These are phyloP conservation scores for Leucocoprinus sp. DNA, from an alignment of 768 basidiomycete genomes.

Conservation along the genomic window DNA sequence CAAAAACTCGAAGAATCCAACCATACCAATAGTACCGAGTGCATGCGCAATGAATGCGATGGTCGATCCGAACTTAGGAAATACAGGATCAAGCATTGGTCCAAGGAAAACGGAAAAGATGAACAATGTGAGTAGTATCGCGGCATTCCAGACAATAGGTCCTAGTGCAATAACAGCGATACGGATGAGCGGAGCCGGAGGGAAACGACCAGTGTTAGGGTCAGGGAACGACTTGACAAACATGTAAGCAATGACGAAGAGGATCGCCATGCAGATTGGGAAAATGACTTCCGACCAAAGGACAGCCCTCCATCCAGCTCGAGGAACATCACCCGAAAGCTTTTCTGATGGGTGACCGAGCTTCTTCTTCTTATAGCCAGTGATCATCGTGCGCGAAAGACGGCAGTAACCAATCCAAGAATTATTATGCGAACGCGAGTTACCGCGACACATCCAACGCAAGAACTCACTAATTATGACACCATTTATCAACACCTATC, in stretches of 20 bases:
- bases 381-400: slow-evolving; percentile 95
- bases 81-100: slow-evolving; percentile 76
- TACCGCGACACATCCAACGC: slow-evolving; percentile 98
- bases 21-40: slow-evolving; percentile 74
- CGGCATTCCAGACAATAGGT: slow-evolving; percentile 94
- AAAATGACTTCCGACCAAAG: slow-evolving; percentile 82
- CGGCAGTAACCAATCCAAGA: slow-evolving; percentile 99
- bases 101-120: slow-evolving; percentile 87
- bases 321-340: slow-evolving; percentile 88
- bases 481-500: slow-evolving; percentile 8
- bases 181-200: slow-evolving; percentile 82
- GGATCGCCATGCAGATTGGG: slow-evolving; percentile 75
- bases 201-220: slow-evolving; percentile 41
- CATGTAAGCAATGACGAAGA: slow-evolving; percentile 87
- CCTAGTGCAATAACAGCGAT: slow-evolving; percentile 91
- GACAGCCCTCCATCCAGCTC: slow-evolving; percentile 88
- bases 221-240: slow-evolving; percentile 85
- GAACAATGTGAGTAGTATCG: slow-evolving; percentile 80
- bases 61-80: slow-evolving; percentile 84
- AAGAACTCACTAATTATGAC: slow-evolving; percentile 71
- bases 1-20: slow-evolving; percentile 95
- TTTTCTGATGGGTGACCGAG: slow-evolving; percentile 97
- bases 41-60: slow-evolving; percentile 89
- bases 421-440: slow-evolving; percentile 93
- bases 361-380: slow-evolving; percentile 99